A percentile compares a stretch with the other conserved stretches of the same genome.
phyloP scores from a whole-genome alignment of 139 green algal species.

The Nannochloris sp. region DNA sequence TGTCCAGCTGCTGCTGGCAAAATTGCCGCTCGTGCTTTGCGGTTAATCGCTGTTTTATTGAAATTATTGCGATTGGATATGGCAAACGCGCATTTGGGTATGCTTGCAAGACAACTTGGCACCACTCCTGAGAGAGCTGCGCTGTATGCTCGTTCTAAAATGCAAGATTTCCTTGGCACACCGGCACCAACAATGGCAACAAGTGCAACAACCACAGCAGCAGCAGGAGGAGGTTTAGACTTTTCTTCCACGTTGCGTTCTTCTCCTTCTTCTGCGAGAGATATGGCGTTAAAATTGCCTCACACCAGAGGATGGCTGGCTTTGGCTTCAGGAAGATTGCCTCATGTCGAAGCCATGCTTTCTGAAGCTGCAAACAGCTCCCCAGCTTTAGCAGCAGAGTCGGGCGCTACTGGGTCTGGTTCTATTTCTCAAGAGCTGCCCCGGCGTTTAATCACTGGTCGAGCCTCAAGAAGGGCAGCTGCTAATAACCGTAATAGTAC shows the following conservation, averaged over 20 bases:
- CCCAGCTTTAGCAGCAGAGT: not conserved
- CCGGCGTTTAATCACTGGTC: too few species aligned
- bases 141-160: constrained; percentile 23
- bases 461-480: too few species aligned
- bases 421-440: too few species aligned
- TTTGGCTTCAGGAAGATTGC: constrained; percentile 23
- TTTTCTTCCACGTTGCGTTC: not conserved
- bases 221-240: too few species aligned
- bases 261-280: not conserved
- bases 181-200: not conserved
- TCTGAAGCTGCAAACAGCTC: not conserved
- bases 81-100: constrained; percentile 47
- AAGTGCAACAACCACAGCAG: not conserved
- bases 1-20: constrained; percentile 11
- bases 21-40: constrained; percentile 36
- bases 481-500: too few species aligned
- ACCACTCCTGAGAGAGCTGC: not conserved
- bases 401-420: not conserved
- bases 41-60: constrained; percentile 58
- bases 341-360: constrained; percentile 11
- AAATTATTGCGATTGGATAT: constrained; percentile 70
- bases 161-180: constrained; percentile 4
- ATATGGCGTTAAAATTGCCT: constrained; percentile 12
- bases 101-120: not conserved
- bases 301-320: constrained; percentile 38